These are phyloP conservation scores for Henningerozyma blattae DNA, from an alignment of 805 yeast species.

Conservation along the genomic window DNA sequence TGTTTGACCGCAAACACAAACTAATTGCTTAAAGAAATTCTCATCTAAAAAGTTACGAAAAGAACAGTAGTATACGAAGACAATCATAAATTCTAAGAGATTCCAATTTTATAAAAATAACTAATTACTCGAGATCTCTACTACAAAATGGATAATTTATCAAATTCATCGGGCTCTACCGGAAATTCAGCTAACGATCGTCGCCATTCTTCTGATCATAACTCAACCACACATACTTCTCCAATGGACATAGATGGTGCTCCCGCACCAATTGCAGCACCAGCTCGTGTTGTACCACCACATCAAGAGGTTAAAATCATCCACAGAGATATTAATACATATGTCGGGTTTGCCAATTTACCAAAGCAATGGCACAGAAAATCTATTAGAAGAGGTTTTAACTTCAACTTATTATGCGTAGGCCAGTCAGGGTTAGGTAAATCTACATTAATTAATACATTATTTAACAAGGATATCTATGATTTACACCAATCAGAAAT, in stretches of 20 bases:
- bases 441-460: conserved; percentile 80
- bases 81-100: no score
- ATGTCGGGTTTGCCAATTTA: conserved; percentile 93
- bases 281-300: conserved; percentile 22
- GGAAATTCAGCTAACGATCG: no score
- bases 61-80: no score
- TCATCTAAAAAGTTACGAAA: no score
- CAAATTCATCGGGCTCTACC: no score
- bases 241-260: background rate
- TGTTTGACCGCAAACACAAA: no score
- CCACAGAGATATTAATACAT: conserved; percentile 76
- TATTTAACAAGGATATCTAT: conserved; percentile 61
- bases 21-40: no score
- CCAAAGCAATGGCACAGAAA: conserved; percentile 99
- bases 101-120: no score
- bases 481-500: conserved; percentile 3
- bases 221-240: no score
- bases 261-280: background rate
- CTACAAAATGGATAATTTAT: no score
- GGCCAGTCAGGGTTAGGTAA: conserved; percentile 92
- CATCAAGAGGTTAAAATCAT: conserved; percentile 44
- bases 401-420: conserved; percentile 77
- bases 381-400: conserved; percentile 81
- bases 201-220: no score
- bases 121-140: no score